Base-by-base conservation (phyloP, 441 rosid species). In the Euphorbia schlechtendalii region DNA sequence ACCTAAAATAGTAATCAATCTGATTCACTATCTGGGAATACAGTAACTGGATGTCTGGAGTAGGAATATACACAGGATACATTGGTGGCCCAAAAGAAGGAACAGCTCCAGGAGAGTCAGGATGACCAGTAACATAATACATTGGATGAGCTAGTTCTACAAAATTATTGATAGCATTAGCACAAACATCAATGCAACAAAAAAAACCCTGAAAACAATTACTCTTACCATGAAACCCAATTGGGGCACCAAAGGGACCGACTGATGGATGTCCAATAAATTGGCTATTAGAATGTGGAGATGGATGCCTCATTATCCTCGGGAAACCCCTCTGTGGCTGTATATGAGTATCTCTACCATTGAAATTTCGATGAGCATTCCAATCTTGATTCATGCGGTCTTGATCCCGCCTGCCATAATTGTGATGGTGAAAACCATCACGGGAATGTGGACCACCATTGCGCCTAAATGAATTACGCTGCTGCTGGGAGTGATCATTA, bases 1-100 rank as follows among this genome's bases (percentile, higher is more conserved):
- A 94, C 99, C 99, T 90, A 86, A 94, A 87, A 71, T 87, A 87
- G 67, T 84, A 94, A 34, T 90, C 88, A 69, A 94, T 88, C 74
- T 94, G 99, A 30, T 62, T 71, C 70, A 80, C 69, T 71, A 93
- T 82, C 68, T 70, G 79, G 18, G 75, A 41, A 72, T 74, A 81
- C 82, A 94, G n/a, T n/a, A n/a, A 79, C 38, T 80, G 83, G 59
- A 49, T 70, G 56, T 89, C 96, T 45, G 75, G 81, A 61, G 78
- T 61, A 69, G 76, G 77, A 63, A 70, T 77, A 80, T 66, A 86
- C 43, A 83, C 30, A 1, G 85, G 32, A 55, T 69, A 86, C 73
- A 77, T 80, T 20, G 83, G 58, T 43, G 81, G 76, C 40, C 75
- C 73, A 71, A 74, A 63, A 70, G 61, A 70, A 76, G 85, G 81